Evolutionary conservation across 192 early-diverging fungal species (phyloP).

Genomic region (Endogone sp.): DNA sequence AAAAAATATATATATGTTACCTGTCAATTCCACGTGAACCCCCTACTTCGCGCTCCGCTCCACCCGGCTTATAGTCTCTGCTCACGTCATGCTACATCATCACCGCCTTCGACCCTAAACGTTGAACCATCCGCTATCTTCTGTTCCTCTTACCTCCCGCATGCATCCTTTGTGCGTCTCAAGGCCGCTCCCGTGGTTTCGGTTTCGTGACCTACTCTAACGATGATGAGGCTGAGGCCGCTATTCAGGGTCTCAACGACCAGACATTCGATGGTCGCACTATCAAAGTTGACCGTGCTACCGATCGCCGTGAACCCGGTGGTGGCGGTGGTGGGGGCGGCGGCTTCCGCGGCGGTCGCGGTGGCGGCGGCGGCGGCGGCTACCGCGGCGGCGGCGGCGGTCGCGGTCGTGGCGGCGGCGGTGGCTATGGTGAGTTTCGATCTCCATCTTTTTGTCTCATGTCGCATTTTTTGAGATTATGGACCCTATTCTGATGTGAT

Average conservation of each 20-base stretch:
- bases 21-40: not conserved
- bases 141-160: not conserved
- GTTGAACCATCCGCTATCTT: not conserved
- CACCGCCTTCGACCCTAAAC: not conserved
- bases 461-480: too few relatives aligned
- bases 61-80: not conserved
- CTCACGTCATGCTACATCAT: not conserved
- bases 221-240: slow-evolving; percentile 44
- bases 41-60: not conserved
- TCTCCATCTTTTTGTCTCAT: not conserved
- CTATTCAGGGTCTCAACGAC: slow-evolving; percentile 60
- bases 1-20: too few relatives aligned
- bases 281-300: slow-evolving; percentile 68
- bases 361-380: slow-evolving; percentile 25
- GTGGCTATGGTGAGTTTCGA: slow-evolving; percentile 11
- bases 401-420: slow-evolving; percentile 32
- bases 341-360: slow-evolving; percentile 37
- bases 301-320: slow-evolving; percentile 34
- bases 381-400: slow-evolving; percentile 24
- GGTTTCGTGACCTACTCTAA: slow-evolving; percentile 70
- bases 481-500: too few relatives aligned
- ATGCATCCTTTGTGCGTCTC: not conserved
- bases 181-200: slow-evolving; percentile 77
- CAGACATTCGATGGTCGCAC: slow-evolving; percentile 70
- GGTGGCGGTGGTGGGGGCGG: slow-evolving; percentile 31